phyloP scores from a whole-genome alignment of 352 stramenopile genomes.

The Globisporangium irregulare region DNA sequence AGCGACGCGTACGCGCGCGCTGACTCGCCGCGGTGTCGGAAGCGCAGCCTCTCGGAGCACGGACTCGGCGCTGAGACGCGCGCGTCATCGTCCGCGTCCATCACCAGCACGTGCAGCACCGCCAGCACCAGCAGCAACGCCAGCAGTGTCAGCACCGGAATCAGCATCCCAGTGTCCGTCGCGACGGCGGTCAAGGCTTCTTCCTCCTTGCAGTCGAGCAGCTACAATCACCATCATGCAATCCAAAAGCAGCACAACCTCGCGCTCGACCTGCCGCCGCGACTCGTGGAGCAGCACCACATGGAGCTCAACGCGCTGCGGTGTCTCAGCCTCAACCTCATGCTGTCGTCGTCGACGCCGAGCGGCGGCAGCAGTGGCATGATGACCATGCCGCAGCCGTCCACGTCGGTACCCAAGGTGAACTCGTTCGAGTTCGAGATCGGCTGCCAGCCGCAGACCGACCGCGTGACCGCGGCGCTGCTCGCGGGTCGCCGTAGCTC shows the following conservation, averaged over 20 bases:
- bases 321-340: constrained; percentile 54
- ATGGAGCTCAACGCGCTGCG: constrained; percentile 45
- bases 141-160: constrained; percentile 10
- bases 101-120: constrained; percentile 9
- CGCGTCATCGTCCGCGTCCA: constrained; percentile 10
- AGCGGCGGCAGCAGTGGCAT: constrained; percentile 4
- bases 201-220: not conserved
- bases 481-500: constrained; percentile 15
- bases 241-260: constrained; percentile 17
- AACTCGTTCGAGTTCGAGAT: constrained; percentile 16
- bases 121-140: constrained; percentile 2
- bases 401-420: constrained; percentile 18
- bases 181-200: constrained; percentile 3
- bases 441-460: constrained; percentile 15
- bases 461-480: constrained; percentile 13
- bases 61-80: constrained; percentile 23
- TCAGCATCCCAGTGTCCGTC: constrained; percentile 13
- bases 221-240: not conserved
- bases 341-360: constrained; percentile 27
- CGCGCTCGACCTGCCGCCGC: constrained; percentile 19
- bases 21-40: constrained; percentile 23
- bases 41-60: constrained; percentile 19
- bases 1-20: constrained; percentile 26
- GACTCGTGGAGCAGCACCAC: constrained; percentile 35
- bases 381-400: constrained; percentile 16